These are phyloP conservation scores for Calocybe gangraenosa DNA, from an alignment of 768 basidiomycete genomes.

Conservation along the genomic window DNA sequence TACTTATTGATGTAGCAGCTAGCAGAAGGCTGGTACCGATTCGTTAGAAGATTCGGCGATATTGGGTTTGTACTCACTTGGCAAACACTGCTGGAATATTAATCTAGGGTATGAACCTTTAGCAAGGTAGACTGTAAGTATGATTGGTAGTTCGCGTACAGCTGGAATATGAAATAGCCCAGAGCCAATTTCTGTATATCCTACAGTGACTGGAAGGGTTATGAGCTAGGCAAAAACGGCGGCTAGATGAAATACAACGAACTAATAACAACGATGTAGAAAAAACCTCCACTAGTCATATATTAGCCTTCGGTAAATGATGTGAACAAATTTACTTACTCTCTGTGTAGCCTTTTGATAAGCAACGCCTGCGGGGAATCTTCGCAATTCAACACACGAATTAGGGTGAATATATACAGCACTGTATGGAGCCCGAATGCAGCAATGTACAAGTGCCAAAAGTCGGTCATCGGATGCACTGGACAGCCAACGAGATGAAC, in stretches of 20 bases:
- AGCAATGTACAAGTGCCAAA: slow-evolving; percentile 15
- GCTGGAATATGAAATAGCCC: slow-evolving; percentile 9
- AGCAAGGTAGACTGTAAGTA: not conserved
- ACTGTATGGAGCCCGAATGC: slow-evolving; percentile 11
- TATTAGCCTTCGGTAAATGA: not conserved
- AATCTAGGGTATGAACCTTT: not conserved
- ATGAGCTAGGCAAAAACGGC: not conserved
- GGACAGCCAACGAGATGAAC: slow-evolving; percentile 12
- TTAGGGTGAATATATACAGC: slow-evolving; percentile 11
- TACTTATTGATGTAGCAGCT: slow-evolving; percentile 12
- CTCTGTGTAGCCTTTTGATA: slow-evolving; percentile 11
- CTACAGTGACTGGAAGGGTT: slow-evolving; percentile 2
- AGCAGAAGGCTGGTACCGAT: slow-evolving; percentile 5
- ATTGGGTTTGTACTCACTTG: not conserved
- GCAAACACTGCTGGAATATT: slow-evolving; percentile 14
- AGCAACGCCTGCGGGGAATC: slow-evolving; percentile 10
- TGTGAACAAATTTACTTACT: slow-evolving; percentile 1
- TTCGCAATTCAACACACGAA: slow-evolving; percentile 10
- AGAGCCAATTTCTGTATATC: slow-evolving; percentile 15
- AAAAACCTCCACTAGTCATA: slow-evolving; percentile 7
- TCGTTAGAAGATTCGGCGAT: not conserved
- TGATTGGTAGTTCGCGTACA: not conserved
- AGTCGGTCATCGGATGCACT: slow-evolving; percentile 5
- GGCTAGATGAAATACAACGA: not conserved
- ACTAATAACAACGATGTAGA: slow-evolving; percentile 14